Evolutionary conservation across 768 basidiomycete species (phyloP).

Genomic region (Rhizopogon salebrosus): DNA sequence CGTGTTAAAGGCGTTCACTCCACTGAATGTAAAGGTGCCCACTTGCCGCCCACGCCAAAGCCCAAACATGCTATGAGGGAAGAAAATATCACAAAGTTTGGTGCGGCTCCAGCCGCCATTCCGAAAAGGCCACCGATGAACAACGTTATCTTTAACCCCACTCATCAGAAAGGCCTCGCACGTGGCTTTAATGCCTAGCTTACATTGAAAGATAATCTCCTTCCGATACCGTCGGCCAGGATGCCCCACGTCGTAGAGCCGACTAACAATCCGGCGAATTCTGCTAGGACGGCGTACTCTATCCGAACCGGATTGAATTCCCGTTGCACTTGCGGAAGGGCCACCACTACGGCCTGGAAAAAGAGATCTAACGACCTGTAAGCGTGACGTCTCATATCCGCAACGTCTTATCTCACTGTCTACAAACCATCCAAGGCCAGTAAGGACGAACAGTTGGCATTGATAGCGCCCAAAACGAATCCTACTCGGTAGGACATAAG

Average conservation of each 20-base stretch:
- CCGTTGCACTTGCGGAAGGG: conserved; percentile 38
- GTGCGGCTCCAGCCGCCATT: conserved; percentile 41
- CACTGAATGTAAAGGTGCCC: conserved; percentile 16
- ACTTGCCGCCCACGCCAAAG: conserved; percentile 50
- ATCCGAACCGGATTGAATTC: conserved; percentile 38
- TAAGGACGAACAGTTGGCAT: conserved; percentile 39
- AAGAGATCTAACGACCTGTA: conserved; percentile 24
- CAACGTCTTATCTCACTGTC: conserved; percentile 32
- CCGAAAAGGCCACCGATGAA: conserved; percentile 44
- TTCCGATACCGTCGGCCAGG: conserved; percentile 44
- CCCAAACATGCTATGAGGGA: conserved; percentile 42
- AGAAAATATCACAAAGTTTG: conserved; percentile 42
- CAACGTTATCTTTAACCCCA: conserved; percentile 23
- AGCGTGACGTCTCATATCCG: conserved; percentile 28
- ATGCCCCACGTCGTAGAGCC: conserved; percentile 47
- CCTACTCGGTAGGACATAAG: conserved; percentile 19
- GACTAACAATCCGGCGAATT: conserved; percentile 44
- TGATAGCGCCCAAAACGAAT: conserved; percentile 50
- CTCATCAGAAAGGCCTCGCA: not conserved
- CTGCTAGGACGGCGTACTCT: conserved; percentile 41
- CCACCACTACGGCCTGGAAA: conserved; percentile 44
- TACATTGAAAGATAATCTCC: conserved; percentile 40
- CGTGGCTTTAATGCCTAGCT: not conserved
- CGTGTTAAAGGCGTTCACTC: conserved; percentile 18
- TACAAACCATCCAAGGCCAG: conserved; percentile 45